Evolutionary conservation across 106 monocot species (phyloP).

Genomic region (Acorus calamus): DNA sequence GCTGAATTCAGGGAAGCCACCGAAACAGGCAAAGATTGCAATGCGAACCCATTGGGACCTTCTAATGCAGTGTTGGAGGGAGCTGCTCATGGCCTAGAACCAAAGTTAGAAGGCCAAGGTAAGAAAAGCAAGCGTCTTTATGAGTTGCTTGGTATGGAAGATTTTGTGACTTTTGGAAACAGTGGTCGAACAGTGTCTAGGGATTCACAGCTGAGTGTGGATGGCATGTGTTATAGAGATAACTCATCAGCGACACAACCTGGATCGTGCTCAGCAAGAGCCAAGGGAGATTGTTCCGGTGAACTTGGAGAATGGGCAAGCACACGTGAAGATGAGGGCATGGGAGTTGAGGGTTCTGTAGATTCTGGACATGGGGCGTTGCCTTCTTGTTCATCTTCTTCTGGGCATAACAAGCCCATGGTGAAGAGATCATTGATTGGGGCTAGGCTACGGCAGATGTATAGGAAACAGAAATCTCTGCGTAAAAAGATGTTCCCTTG

Average conservation of each 20-base stretch:
- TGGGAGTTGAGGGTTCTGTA: constrained; percentile 6
- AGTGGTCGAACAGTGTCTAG: constrained; percentile 12
- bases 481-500: constrained; percentile 85
- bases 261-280: constrained; percentile 20
- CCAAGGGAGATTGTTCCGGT: constrained; percentile 14
- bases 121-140: constrained; percentile 70
- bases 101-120: constrained; percentile 5
- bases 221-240: constrained; percentile 17
- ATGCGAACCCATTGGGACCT: not conserved
- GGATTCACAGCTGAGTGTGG: constrained; percentile 5
- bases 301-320: constrained; percentile 11
- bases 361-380: constrained; percentile 11
- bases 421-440: constrained; percentile 35
- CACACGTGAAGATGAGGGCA: constrained; percentile 33
- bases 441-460: constrained; percentile 56
- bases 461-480: constrained; percentile 60
- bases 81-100: not conserved
- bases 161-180: too few species aligned
- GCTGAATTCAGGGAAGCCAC: constrained; percentile 12
- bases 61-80: not conserved
- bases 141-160: constrained; percentile 88
- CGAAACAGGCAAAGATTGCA: constrained; percentile 1
- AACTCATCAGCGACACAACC: constrained; percentile 6
- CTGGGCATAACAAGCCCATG: constrained; percentile 23
- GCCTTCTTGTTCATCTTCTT: constrained; percentile 30